Evolutionary conservation across 345 rosid species (phyloP), one percentile per base, ranked within the genome.

Genomic region (Pelargonium nanum): DNA sequence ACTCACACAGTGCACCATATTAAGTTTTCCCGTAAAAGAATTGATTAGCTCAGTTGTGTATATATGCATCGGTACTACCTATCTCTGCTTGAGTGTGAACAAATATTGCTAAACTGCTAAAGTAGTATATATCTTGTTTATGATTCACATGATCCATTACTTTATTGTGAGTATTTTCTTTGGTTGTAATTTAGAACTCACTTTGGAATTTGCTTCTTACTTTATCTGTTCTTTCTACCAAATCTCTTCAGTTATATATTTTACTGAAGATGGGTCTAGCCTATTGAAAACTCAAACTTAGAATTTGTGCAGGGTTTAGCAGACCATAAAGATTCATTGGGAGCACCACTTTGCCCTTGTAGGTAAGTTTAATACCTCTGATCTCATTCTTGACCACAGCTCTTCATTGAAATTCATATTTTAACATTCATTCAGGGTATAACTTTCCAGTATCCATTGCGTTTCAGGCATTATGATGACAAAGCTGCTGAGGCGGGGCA

Each of bases 291-390:
- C 32, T 28, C 40, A 19, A n/a, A 48, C 28, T 59, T 67, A 59
- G 54, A 25, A 32, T 17, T 66, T 65, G 52, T 56, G 69, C 78
- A 91, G 97, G 97, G 99, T 5, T 70, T 93, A 71, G 97, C 99
- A 48, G 99, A 89, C 61, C 97, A 89, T 74, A 92, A 84, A 72
- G 91, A 92, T 77, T 62, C 89, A 17, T 64, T 85, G 72, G 97
- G 99, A 71, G 99, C 99, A 52, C 95, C 96, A 15, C 87, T 88
- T 58, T 88, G 96, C 74, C 96, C 96, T 51, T 88, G 96, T 66
- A 78, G 96, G 96, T 85, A 70, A 73, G 64, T 56, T 66, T 58
- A 48, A 64, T 22, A 2, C 24, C 64, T 21, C 13, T 28, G 10
- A 60, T 58, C 63, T 22, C 52, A 55, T 56, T 61, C 17, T 57